Percentiles rank a stretch among this genome's conserved stretches.
phyloP scores from a whole-genome alignment of 2,329 filamentous ascomycete species.

The Talaromyces amestolkiae region DNA sequence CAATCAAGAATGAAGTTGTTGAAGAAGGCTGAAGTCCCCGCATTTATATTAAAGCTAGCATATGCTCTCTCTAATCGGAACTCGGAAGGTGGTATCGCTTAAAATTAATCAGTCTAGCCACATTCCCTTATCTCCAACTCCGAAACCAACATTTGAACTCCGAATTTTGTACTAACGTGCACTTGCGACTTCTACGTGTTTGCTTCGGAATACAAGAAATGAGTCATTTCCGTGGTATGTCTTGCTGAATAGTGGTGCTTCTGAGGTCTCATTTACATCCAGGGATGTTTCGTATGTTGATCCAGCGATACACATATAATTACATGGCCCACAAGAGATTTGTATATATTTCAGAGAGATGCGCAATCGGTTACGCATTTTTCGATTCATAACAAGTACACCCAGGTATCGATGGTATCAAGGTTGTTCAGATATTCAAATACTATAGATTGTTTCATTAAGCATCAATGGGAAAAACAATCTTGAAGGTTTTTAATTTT shows the following conservation, averaged over 20 bases:
- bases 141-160: not conserved
- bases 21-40: not conserved
- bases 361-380: too few species aligned
- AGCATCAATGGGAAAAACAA: not conserved
- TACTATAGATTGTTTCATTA: not conserved
- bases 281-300: not conserved
- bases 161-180: not conserved
- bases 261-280: not conserved
- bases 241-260: not conserved
- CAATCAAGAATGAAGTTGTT: too few species aligned
- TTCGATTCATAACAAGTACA: too few species aligned
- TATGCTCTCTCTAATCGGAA: not conserved
- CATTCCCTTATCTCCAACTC: not conserved
- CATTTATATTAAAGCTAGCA: not conserved
- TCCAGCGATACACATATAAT: too few species aligned
- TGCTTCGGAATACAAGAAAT: not conserved
- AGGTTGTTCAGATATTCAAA: not conserved
- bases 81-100: conserved; percentile 14
- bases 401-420: too few species aligned
- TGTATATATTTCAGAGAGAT: too few species aligned
- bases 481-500: not conserved
- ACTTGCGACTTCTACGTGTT: too few species aligned
- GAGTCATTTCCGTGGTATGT: too few species aligned
- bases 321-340: too few species aligned
- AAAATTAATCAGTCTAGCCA: not conserved